Base-by-base conservation (phyloP, 805 yeast species). In the Saturnispora hagleri region DNA sequence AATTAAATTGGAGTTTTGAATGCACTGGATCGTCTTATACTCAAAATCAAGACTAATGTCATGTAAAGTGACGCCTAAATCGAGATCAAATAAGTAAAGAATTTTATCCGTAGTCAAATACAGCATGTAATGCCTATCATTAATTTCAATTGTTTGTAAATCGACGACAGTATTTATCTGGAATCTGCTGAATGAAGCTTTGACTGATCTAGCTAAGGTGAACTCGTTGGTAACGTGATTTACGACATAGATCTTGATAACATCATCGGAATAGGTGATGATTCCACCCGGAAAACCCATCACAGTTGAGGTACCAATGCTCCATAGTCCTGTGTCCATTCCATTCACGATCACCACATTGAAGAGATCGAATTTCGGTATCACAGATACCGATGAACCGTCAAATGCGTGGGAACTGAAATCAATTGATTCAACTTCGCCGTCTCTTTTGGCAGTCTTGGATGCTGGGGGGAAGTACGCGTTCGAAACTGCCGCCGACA, bases 31-130 rank as follows among this genome's bases (percentile, higher is more conserved):
- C 2, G 20, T 18, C 7, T 46, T 47, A 33, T 48, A 52, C 20
- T 48, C 33, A 26, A 38, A 52, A 5, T 50, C 35, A 15, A 53
- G 15, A 12, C 38, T 34, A 15, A 41, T 12, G 3, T 36, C 7
- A 3, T 33, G 28, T 48, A 55, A 18, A 4, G 36, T 8, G 15
- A 17, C 28, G 17, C 51, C 51, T 10, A 50, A 43, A 17, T 41
- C 15, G 5, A 47, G 43, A 43, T 54, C 56, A 18, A 51, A 4
- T 5, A 51, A 33, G n/a, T 36, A 26, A 7, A 53, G 15, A 6
- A 12, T 9, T 18, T 18, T 38, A 18, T 38, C 42, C 8, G 42
- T 18, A 35, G 53, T 36, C 28, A 51, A 45, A 24, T 44, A 44
- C 1, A 44, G 4, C 22, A 44, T 20, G 20, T 31, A 44, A 4